A percentile compares a stretch with the other conserved stretches of the same genome.
These are phyloP conservation scores for Aspergillus glaucus DNA, from an alignment of 2,329 filamentous ascomycete genomes.

Conservation along the genomic window DNA sequence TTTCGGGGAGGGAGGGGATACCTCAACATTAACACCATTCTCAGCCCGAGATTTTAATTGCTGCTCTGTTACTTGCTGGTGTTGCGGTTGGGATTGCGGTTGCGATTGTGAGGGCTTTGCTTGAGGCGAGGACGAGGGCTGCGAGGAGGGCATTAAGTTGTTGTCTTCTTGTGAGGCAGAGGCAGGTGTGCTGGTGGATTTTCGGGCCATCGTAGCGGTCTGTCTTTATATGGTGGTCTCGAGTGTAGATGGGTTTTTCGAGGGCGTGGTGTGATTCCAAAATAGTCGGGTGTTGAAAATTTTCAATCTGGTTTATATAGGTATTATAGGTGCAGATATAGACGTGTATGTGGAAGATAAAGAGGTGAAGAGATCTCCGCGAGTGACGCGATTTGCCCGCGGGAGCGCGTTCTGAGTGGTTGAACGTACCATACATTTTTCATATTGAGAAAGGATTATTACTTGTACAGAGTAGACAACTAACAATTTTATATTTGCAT, in stretches of 20 bases:
- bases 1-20: conserved; percentile 10
- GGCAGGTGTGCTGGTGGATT: conserved; percentile 26
- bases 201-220: conserved; percentile 27
- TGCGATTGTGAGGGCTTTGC: neutral
- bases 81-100: conserved; percentile 11
- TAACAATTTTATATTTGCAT: neutral
- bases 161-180: conserved; percentile 5
- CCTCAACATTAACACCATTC: conserved; percentile 35
- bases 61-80: conserved; percentile 30
- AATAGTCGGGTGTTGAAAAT: no score
- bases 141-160: neutral
- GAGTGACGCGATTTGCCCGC: neutral
- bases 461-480: neutral
- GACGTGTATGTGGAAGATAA: neutral
- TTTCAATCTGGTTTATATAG: neutral
- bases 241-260: no score
- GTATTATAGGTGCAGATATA: neutral
- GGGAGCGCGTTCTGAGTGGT: neutral
- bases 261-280: no score
- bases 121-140: no score
- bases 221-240: neutral
- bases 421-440: neutral
- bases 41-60: conserved; percentile 35
- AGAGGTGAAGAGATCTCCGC: conserved; percentile 1
- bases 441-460: neutral